These are phyloP conservation scores for Camellia sinensis DNA, from an alignment of 148 eudicot genomes.

Conservation along the genomic window DNA sequence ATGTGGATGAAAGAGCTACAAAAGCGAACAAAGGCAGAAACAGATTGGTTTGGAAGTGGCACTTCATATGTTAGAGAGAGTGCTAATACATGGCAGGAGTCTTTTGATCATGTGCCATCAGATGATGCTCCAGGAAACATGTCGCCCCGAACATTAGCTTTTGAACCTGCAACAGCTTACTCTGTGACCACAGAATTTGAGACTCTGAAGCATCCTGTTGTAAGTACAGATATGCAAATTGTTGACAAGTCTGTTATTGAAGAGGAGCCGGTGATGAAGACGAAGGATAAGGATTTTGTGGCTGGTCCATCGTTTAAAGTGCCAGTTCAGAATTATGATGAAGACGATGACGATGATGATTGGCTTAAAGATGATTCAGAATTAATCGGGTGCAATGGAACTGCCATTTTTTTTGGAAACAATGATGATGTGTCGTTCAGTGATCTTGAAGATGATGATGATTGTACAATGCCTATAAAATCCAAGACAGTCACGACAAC, in stretches of 20 bases:
- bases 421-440: constrained; percentile 87
- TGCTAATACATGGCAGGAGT: constrained; percentile 40
- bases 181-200: constrained; percentile 39
- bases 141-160: constrained; percentile 33
- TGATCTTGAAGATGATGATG: constrained; percentile 90
- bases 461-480: constrained; percentile 56
- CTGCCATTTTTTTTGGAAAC: constrained; percentile 35
- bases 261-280: constrained; percentile 41
- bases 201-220: constrained; percentile 41
- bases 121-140: constrained; percentile 35
- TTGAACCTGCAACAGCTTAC: constrained; percentile 40
- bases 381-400: constrained; percentile 38
- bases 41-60: constrained; percentile 38
- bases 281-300: constrained; percentile 24
- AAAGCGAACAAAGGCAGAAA: constrained; percentile 55
- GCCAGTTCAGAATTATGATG: constrained; percentile 31
- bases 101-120: constrained; percentile 25
- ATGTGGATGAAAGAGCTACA: constrained; percentile 91
- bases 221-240: constrained; percentile 35
- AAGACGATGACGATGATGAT: constrained; percentile 67
- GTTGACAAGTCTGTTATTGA: constrained; percentile 50
- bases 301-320: constrained; percentile 30
- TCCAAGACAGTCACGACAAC: constrained; percentile 24
- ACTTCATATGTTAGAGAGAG: constrained; percentile 34
- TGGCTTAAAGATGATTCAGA: constrained; percentile 75